phyloP scores from a whole-genome alignment of 306 rosid genomes.

The Luffa aegyptiaca region DNA sequence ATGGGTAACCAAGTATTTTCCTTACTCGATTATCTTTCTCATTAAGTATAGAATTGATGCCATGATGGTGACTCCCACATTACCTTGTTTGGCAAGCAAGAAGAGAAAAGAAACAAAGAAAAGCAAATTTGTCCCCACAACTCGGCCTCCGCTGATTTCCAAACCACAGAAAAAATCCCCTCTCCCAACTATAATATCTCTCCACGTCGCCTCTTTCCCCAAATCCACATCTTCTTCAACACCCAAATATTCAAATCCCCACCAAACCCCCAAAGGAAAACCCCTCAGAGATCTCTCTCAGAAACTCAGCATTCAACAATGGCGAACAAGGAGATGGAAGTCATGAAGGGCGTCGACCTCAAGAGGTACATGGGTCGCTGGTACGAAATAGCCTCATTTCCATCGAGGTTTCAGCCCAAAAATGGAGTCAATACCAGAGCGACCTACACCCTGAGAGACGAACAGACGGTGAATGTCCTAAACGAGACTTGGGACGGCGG shows the following conservation, averaged over 20 bases:
- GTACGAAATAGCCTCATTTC: slow-evolving; percentile 91
- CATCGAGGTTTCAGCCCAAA: slow-evolving; percentile 58
- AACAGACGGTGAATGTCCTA: slow-evolving; percentile 56
- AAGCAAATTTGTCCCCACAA: background rate
- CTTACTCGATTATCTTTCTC: background rate
- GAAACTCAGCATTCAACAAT: slow-evolving; percentile 14
- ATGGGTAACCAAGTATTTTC: no score
- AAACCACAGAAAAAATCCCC: background rate
- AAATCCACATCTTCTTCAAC: background rate
- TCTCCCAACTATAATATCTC: background rate
- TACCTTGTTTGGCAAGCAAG: background rate
- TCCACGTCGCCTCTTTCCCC: background rate
- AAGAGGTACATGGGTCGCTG: slow-evolving; percentile 80
- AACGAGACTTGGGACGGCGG: slow-evolving; percentile 85
- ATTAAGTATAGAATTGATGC: background rate
- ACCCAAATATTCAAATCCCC: background rate
- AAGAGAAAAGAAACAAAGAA: background rate
- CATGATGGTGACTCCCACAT: background rate
- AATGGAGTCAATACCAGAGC: slow-evolving; percentile 70
- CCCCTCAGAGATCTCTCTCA: background rate
- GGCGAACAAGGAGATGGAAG: slow-evolving; percentile 58
- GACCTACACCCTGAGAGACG: slow-evolving; percentile 57
- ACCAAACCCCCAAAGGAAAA: background rate
- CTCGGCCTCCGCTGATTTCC: background rate
- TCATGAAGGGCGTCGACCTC: slow-evolving; percentile 47